A percentile compares a stretch with the other conserved stretches of the same genome.
These are phyloP conservation scores for Vitis labrusca DNA, from an alignment of 164 flowering plant genomes.

Conservation along the genomic window DNA sequence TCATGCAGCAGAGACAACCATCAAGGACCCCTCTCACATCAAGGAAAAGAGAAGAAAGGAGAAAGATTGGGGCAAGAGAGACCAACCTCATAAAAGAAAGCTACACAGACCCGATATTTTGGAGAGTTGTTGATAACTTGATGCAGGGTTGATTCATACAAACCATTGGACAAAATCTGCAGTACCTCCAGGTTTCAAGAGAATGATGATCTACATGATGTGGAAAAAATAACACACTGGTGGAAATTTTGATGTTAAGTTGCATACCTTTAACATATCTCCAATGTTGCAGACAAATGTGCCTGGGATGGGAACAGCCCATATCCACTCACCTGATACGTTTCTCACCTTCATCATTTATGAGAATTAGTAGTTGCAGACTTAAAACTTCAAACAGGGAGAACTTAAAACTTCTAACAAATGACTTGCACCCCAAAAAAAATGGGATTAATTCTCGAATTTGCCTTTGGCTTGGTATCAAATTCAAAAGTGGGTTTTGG, in stretches of 20 bases:
- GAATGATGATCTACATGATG: neutral
- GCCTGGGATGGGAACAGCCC: slow-evolving; percentile 84
- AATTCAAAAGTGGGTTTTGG: neutral
- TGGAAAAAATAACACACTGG: neutral
- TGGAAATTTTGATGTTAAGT: neutral
- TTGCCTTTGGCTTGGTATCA: neutral
- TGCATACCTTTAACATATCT: slow-evolving; percentile 89
- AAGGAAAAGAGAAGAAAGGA: neutral
- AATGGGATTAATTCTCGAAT: neutral
- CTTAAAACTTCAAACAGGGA: too few species aligned
- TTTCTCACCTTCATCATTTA: slow-evolving; percentile 69
- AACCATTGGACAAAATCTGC: slow-evolving; percentile 82
- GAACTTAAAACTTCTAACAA: neutral
- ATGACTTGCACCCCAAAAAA: neutral
- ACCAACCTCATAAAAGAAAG: slow-evolving; percentile 87
- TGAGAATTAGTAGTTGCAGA: neutral
- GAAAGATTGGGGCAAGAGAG: neutral
- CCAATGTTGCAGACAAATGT: slow-evolving; percentile 97
- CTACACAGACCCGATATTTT: slow-evolving; percentile 69
- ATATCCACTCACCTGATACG: slow-evolving; percentile 84
- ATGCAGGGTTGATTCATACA: slow-evolving; percentile 88
- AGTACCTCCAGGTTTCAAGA: slow-evolving; percentile 5
- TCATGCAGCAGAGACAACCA: slow-evolving; percentile 13
- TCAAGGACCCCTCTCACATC: neutral
- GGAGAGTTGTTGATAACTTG: slow-evolving; percentile 65